Percentiles rank a stretch among this genome's conserved stretches.
phyloP scores from a whole-genome alignment of 1,284 basidiomycete genomes.

The Xerocomus minutiporus region DNA sequence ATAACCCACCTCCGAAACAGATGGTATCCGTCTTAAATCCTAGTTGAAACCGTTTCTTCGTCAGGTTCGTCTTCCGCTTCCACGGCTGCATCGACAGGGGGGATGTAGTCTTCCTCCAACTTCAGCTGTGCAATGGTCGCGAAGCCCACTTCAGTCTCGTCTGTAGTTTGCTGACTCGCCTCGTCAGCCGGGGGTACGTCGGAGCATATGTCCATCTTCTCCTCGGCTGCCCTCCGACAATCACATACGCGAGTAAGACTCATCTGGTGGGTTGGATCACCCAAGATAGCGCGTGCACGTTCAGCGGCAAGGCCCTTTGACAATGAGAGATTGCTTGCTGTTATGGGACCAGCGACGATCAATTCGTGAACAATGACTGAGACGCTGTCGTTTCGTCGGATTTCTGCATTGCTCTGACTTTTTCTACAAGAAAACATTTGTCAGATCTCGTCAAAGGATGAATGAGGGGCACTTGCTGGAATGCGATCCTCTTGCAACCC shows the following conservation, averaged over 20 bases:
- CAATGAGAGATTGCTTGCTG: slow-evolving; percentile 49
- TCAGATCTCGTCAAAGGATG: slow-evolving; percentile 11
- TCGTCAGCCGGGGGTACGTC: slow-evolving; percentile 24
- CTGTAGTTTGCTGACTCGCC: slow-evolving; percentile 18
- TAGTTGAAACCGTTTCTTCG: slow-evolving; percentile 15
- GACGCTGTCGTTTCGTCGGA: slow-evolving; percentile 47
- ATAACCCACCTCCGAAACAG: slow-evolving; percentile 8
- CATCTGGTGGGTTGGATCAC: slow-evolving; percentile 42
- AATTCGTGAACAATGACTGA: slow-evolving; percentile 56
- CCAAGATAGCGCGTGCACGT: slow-evolving; percentile 49
- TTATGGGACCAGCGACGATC: slow-evolving; percentile 54
- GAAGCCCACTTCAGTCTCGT: slow-evolving; percentile 34
- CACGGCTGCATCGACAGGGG: slow-evolving; percentile 9
- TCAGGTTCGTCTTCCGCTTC: slow-evolving; percentile 24
- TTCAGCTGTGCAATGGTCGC: slow-evolving; percentile 31
- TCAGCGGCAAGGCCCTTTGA: slow-evolving; percentile 65
- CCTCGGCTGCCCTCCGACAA: slow-evolving; percentile 36
- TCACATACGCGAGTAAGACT: slow-evolving; percentile 49
- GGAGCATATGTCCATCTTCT: slow-evolving; percentile 12
- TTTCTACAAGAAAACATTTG: slow-evolving; percentile 37
- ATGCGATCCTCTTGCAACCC: slow-evolving; percentile 51
- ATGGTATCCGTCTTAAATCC: slow-evolving; percentile 10
- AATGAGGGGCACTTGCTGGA: slow-evolving; percentile 36
- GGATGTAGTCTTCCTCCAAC: slow-evolving; percentile 25
- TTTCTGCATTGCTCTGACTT: slow-evolving; percentile 40